Percentiles rank a stretch among this genome's conserved stretches.
Conservation (phyloP, 306 rosid genomes). For the Castanea sativa region DNA sequence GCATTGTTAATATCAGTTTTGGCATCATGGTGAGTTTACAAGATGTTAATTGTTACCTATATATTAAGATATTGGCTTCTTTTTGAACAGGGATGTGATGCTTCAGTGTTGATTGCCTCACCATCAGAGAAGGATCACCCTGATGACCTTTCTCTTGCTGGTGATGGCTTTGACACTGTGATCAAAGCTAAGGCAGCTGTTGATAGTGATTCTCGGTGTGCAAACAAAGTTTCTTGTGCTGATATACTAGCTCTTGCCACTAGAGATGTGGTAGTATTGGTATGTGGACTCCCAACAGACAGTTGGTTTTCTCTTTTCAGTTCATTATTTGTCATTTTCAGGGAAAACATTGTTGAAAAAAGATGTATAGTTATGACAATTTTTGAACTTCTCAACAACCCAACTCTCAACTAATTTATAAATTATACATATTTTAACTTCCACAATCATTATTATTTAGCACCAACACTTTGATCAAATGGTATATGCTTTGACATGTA, state of each 20-base stretch:
- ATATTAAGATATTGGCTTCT: background rate
- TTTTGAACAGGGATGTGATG: conserved; percentile 41
- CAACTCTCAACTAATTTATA: background rate
- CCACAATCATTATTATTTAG: background rate
- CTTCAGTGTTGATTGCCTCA: conserved; percentile 32
- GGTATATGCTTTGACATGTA: background rate
- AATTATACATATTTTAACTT: background rate
- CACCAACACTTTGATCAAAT: background rate
- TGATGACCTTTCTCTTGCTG: conserved; percentile 39
- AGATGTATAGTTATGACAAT: too few species aligned
- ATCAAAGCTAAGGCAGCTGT: conserved; percentile 44
- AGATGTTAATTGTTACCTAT: background rate
- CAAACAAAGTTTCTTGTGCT: conserved; percentile 44
- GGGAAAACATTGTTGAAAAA: background rate
- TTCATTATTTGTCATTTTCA: background rate
- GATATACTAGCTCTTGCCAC: conserved; percentile 46
- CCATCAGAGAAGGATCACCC: conserved; percentile 47
- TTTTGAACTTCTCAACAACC: too few species aligned
- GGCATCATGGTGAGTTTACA: background rate
- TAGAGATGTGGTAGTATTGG: conserved; percentile 37
- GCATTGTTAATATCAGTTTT: too few species aligned
- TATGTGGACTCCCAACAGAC: background rate
- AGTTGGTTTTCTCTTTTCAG: too few species aligned
- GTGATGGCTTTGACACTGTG: conserved; percentile 49
- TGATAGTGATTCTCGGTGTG: conserved; percentile 30